Conservation (phyloP, 2,329 filamentous ascomycete genomes). For the Alternaria ventricosa region DNA sequence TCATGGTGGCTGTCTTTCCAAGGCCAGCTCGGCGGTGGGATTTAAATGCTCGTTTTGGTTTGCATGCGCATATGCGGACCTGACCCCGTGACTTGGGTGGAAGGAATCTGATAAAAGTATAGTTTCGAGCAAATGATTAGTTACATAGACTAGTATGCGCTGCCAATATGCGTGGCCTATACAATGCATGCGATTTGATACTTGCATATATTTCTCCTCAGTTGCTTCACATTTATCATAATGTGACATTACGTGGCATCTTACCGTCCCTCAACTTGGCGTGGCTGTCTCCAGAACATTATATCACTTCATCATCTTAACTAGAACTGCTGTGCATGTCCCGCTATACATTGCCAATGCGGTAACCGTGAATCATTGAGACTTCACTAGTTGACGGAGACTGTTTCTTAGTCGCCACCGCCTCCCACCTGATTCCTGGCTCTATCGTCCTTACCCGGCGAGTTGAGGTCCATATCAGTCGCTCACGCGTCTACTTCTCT, state of each 20-base stretch:
- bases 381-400: not conserved
- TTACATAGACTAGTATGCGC: conserved; percentile 43
- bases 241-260: not conserved
- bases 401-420: not conserved
- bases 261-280: not conserved
- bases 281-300: not conserved
- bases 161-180: conserved; percentile 25
- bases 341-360: not conserved
- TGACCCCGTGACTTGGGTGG: conserved; percentile 40
- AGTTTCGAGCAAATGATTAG: conserved; percentile 42
- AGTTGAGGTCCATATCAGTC: not conserved
- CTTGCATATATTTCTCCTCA: conserved; percentile 4
- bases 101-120: conserved; percentile 48
- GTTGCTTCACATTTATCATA: not conserved
- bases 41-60: conserved; percentile 30
- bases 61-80: conserved; percentile 31
- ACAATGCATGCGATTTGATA: conserved; percentile 37
- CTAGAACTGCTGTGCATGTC: not conserved
- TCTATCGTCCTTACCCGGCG: not conserved
- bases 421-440: not conserved
- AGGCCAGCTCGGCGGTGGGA: conserved; percentile 37
- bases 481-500: not conserved
- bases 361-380: not conserved
- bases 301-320: not conserved
- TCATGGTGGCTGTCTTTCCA: conserved; percentile 30